A percentile compares a stretch with the other conserved stretches of the same genome.
Conservation (phyloP, 495 filamentous ascomycete species). For the Penicillium tannophilum region DNA sequence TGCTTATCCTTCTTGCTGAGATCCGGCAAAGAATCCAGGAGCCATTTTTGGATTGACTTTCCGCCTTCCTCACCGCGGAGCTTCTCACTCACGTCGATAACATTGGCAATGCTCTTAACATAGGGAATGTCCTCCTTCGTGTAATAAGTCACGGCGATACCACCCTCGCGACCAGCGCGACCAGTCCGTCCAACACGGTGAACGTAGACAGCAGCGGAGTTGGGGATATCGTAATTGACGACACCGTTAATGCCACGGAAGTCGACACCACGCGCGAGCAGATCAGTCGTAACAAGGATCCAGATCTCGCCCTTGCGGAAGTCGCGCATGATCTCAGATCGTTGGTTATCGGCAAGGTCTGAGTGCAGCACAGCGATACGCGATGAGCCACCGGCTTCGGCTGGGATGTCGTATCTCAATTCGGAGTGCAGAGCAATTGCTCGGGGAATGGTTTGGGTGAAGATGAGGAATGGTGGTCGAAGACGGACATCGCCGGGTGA, state of each 20-base stretch:
- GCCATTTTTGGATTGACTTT: conserved; percentile 75
- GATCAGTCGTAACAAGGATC: conserved; percentile 93
- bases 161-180: conserved; percentile 82
- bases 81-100: conserved; percentile 83
- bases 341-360: conserved; percentile 72
- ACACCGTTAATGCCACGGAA: conserved; percentile 91
- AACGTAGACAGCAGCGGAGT: conserved; percentile 83
- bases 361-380: conserved; percentile 92
- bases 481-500: conserved; percentile 62
- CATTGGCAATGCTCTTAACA: conserved; percentile 88
- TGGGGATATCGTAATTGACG: conserved; percentile 95
- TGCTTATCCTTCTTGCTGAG: conserved; percentile 80
- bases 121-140: conserved; percentile 92
- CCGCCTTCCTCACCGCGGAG: conserved; percentile 44
- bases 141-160: conserved; percentile 91
- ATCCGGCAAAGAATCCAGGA: conserved; percentile 83
- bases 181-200: conserved; percentile 93
- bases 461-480: conserved; percentile 86
- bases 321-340: conserved; percentile 78
- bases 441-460: conserved; percentile 90
- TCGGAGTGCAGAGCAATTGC: conserved; percentile 86
- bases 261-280: conserved; percentile 88
- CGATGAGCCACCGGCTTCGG: conserved; percentile 79
- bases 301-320: conserved; percentile 94
- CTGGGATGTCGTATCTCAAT: conserved; percentile 90